Conservation (phyloP, 1,284 basidiomycete species). For the Boletus smithii region DNA sequence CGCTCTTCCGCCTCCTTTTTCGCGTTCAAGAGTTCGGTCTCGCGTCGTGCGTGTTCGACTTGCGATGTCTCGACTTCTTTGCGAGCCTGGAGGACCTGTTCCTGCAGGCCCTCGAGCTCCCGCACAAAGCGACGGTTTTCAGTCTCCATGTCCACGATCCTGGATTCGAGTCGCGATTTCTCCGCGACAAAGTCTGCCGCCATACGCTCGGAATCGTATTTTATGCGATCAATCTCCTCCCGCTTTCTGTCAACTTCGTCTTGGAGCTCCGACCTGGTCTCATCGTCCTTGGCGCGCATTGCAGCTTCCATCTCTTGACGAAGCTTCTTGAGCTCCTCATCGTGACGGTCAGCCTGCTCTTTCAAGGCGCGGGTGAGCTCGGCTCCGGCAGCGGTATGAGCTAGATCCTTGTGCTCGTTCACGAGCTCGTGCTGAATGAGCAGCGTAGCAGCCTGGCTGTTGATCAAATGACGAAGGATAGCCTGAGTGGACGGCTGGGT, state of each 20-base stretch:
- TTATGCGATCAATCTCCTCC: slow-evolving; percentile 32
- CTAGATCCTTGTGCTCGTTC: slow-evolving; percentile 38
- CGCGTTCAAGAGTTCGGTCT: slow-evolving; percentile 24
- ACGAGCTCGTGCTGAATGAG: slow-evolving; percentile 43
- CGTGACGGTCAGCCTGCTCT: slow-evolving; percentile 36
- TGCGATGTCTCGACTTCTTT: slow-evolving; percentile 31
- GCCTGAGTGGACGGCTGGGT: slow-evolving; percentile 29
- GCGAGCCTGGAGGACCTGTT: slow-evolving; percentile 29
- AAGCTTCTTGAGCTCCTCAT: slow-evolving; percentile 35
- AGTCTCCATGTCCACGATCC: slow-evolving; percentile 29
- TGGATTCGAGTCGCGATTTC: slow-evolving; percentile 33
- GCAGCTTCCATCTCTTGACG: slow-evolving; percentile 39
- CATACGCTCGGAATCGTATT: slow-evolving; percentile 31
- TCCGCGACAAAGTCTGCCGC: slow-evolving; percentile 34
- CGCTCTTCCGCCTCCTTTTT: slow-evolving; percentile 27
- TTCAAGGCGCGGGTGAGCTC: slow-evolving; percentile 38
- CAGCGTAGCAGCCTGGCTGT: slow-evolving; percentile 33
- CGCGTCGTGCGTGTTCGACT: slow-evolving; percentile 28
- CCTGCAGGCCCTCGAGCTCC: slow-evolving; percentile 29
- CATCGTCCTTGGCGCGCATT: slow-evolving; percentile 38
- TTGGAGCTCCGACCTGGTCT: slow-evolving; percentile 37
- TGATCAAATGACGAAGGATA: slow-evolving; percentile 34
- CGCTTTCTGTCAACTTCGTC: slow-evolving; percentile 36
- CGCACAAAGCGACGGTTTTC: slow-evolving; percentile 20
- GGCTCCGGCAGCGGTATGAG: slow-evolving; percentile 40